Base-by-base conservation (phyloP, 768 basidiomycete species). In the Tulasnella sp. region DNA sequence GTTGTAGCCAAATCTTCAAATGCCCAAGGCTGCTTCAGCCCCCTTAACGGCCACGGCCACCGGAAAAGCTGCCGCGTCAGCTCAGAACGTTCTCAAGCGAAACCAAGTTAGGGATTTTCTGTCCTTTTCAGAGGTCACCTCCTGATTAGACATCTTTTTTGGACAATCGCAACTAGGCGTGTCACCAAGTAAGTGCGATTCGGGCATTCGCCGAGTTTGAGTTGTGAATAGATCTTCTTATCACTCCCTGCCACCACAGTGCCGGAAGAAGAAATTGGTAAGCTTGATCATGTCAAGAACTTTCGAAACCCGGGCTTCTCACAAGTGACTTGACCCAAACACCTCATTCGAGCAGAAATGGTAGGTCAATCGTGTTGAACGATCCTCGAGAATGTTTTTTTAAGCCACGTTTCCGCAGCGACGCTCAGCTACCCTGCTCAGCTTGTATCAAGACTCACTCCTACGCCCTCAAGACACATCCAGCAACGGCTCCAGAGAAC, bases 261-360 rank as follows among this genome's bases (percentile, higher is more conserved):
- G 75, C 40, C 75, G 75, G 25, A 76, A 71, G 69, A 76, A 76
- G 75, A 76, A 76, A 69, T 69, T 76, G 75, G 75, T 76, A 40
- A 70, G 75, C 71, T 72, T 45, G 31, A 64, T 64, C 58, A 34
- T 64, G 58, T 64, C 58, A 37, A 49, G 19, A 74, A 36, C 45
- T 74, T 31, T 67, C 1, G 25, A 74, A 37, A 31, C 31, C 38
- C 36, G 11, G 36, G 36, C 29, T 49, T 45, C 42, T 37, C 42
- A 58, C 42, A 14, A 29, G 3, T 25, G 36, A 73, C 42, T 31
- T 73, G 39, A 12, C 52, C 29, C 37, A 40, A 37, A 42, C 40
- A 73, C 29, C 40, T 49, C 42, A 39, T 71, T 73, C 29, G 15
- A 40, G 36, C 67, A 76, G 75, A 76, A 76, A 76, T 76, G 75